These are phyloP conservation scores for Ramaria sp. DNA, from an alignment of 768 basidiomycete species.

Conservation along the genomic window DNA sequence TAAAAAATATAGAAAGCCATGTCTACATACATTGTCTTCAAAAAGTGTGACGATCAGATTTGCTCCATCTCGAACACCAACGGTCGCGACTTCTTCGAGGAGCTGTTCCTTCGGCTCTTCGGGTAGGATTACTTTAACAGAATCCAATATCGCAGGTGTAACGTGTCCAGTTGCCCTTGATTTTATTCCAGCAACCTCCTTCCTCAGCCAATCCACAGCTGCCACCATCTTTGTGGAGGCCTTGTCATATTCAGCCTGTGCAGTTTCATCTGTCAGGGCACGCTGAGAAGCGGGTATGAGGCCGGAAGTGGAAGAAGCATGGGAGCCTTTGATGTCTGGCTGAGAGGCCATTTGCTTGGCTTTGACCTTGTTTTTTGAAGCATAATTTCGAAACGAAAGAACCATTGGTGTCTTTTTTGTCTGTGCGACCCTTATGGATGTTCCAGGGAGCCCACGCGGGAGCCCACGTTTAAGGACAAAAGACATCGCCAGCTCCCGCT, in stretches of 20 bases:
- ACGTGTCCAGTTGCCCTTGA: constrained; percentile 67
- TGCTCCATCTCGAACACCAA: constrained; percentile 72
- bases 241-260: constrained; percentile 50
- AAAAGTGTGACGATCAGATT: constrained; percentile 65
- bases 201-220: constrained; percentile 63
- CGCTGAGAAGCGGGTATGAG: constrained; percentile 62
- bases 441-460: not conserved
- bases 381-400: not conserved
- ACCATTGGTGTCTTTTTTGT: not conserved
- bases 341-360: not conserved
- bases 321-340: not conserved
- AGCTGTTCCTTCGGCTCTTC: constrained; percentile 24
- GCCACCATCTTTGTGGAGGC: constrained; percentile 52
- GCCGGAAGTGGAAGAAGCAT: constrained; percentile 33
- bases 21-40: constrained; percentile 55
- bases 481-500: not conserved
- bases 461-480: not conserved
- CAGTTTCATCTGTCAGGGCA: constrained; percentile 39
- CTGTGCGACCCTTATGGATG: not conserved
- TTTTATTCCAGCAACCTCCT: constrained; percentile 64
- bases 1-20: not conserved
- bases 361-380: constrained; percentile 7
- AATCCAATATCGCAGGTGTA: constrained; percentile 57
- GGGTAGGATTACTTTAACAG: constrained; percentile 49
- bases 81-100: constrained; percentile 66